Evolutionary conservation across 2,329 filamentous ascomycete species (phyloP), one percentile per base, ranked within the genome.

Genomic region (Colletotrichum camelliae): DNA sequence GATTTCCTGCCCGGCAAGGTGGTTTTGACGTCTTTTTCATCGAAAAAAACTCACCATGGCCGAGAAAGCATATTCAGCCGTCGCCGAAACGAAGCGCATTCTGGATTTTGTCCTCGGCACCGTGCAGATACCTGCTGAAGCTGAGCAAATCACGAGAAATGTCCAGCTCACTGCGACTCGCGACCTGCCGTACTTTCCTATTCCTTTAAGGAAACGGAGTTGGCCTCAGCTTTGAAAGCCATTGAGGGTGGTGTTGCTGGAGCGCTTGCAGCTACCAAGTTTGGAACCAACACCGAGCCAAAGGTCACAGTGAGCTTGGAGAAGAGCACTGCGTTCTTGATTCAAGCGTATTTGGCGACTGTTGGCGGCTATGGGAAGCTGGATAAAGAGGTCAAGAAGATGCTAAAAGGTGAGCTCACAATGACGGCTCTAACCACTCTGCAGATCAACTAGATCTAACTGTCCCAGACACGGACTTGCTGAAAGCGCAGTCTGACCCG

Each of bases 401-500:
- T 81, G 16, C 75, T 84, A 4, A 84, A 84, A 77, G 82, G 82
- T 82, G 16, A 71, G 77, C 43, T 37, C 74, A 33, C 8, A 39
- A 10, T 18, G 31, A 33, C 4, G 12, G 7, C 37, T 15, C 27
- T 15, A 9, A 62, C 33, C 31, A 33, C 31, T 5, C 4, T 13
- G 29, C 0, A 18, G 4, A 10, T 13, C 15, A 18, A 55, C 67
- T 68, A 77, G 21, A 21, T 24, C 55, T 65, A 13, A 75, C 39
- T 37, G 21, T 24, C 43, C 16, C 74, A 95, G 93, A 95, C 79
- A 95, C 93, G 79, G 94, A 95, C 83, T 84, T 95, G 27, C 85
- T 94, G 7, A 86, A 90, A 76, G 94, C 94, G 2, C 94, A 95
- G 81, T 94, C 93, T 3, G 91, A 92, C 77, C 86, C 91, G 8